Conservation (phyloP, 371 early-diverging fungal genomes). For the Apophysomyces variabilis region DNA sequence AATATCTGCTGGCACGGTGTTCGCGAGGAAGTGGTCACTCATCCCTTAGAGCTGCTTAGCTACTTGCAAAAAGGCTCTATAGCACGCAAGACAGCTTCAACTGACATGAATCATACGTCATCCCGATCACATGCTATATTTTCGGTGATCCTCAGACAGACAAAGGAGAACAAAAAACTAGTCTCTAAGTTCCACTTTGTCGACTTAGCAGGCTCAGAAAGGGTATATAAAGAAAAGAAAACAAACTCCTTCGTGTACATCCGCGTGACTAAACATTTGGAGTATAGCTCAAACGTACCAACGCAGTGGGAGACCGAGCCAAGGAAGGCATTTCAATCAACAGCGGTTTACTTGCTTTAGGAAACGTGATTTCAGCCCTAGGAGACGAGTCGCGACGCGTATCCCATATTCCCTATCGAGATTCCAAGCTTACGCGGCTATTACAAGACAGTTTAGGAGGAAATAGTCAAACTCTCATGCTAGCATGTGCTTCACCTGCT, state of each 20-base stretch:
- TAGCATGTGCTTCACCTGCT: conserved; percentile 87
- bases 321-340: conserved; percentile 99
- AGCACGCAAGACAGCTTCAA: conserved; percentile 90
- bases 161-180: conserved; percentile 40
- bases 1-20: conserved; percentile 89
- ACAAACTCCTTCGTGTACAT: not conserved
- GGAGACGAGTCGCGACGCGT: conserved; percentile 76
- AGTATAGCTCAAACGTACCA: conserved; percentile 84
- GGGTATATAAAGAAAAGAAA: conserved; percentile 39
- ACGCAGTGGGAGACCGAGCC: conserved; percentile 91
- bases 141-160: conserved; percentile 73
- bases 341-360: conserved; percentile 94
- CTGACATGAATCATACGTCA: conserved; percentile 94
- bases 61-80: conserved; percentile 74
- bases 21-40: conserved; percentile 72
- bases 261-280: not conserved
- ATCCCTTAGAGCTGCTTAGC: conserved; percentile 75
- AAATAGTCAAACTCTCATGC: conserved; percentile 87
- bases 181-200: conserved; percentile 93
- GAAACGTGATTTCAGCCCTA: conserved; percentile 98
- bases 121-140: conserved; percentile 98
- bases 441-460: conserved; percentile 96
- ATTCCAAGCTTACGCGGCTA: conserved; percentile 95
- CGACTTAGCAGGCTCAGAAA: conserved; percentile 95
- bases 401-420: conserved; percentile 93